Evolutionary conservation across 2,329 filamentous ascomycete species (phyloP).

Genomic region (Tolypocladium inflatum): DNA sequence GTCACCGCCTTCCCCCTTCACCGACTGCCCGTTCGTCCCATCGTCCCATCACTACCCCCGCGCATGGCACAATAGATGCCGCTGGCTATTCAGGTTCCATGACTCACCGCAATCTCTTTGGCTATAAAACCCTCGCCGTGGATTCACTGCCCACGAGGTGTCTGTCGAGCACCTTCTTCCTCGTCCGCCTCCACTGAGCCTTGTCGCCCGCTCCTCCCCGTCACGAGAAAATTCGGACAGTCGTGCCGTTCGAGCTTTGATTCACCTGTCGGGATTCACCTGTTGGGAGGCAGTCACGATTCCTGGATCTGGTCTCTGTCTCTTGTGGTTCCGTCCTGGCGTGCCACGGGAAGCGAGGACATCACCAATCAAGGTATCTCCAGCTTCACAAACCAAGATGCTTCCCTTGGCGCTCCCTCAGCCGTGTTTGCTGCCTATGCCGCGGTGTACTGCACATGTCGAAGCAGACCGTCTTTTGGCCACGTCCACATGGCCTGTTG

Average conservation of each 20-base stretch:
- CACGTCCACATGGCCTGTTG: not conserved
- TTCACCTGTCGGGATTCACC: too few relatives aligned
- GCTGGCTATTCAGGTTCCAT: not conserved
- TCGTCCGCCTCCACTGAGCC: not conserved
- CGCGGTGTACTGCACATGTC: too few relatives aligned
- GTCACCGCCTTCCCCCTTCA: not conserved
- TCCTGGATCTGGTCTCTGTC: not conserved
- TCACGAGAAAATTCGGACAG: not conserved
- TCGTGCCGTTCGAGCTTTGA: not conserved
- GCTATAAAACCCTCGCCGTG: not conserved
- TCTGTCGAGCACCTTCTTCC: not conserved
- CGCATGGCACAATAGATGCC: not conserved
- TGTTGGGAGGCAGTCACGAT: not conserved
- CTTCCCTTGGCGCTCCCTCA: not conserved
- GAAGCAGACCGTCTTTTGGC: not conserved
- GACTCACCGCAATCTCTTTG: not conserved
- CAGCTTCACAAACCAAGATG: not conserved
- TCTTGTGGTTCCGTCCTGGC: not conserved
- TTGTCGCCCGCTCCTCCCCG: not conserved
- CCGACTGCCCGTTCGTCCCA: not conserved
- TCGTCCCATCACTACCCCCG: not conserved
- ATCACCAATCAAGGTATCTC: not conserved
- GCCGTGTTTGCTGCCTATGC: not conserved
- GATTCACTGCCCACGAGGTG: not conserved
- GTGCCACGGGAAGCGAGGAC: not conserved